These are phyloP conservation scores for Cordyceps farinosa DNA, from an alignment of 2,329 filamentous ascomycete species.

Conservation along the genomic window DNA sequence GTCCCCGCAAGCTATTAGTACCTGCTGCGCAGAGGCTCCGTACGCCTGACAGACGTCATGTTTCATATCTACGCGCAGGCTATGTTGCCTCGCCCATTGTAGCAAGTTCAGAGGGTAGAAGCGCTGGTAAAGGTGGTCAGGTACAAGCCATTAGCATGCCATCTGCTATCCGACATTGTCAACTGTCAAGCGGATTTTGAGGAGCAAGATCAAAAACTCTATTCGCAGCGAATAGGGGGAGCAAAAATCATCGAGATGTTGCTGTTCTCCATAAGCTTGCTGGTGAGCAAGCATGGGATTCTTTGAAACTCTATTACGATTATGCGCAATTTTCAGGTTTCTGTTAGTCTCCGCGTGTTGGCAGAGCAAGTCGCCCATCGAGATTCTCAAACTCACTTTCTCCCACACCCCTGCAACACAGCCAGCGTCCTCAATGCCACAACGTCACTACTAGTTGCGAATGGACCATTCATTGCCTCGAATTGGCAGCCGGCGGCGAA, in stretches of 20 bases:
- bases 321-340: not conserved
- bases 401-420: not conserved
- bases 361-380: not conserved
- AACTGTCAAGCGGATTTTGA: not conserved
- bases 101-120: not conserved
- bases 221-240: not conserved
- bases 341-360: not conserved
- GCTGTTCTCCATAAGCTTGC: constrained; percentile 4
- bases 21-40: not conserved
- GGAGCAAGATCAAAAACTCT: not conserved
- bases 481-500: not conserved
- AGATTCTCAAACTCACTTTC: not conserved
- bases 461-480: not conserved
- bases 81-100: not conserved
- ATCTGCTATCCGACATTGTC: not conserved
- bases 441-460: not conserved
- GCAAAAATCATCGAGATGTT: constrained; percentile 3
- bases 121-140: too few relatives aligned
- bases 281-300: constrained; percentile 4
- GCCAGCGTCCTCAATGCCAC: not conserved
- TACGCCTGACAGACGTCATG: constrained; percentile 3
- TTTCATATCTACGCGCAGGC: not conserved
- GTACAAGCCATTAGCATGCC: not conserved
- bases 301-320: not conserved
- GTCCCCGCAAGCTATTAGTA: not conserved